Base-by-base conservation (phyloP, 768 basidiomycete species). In the Mrakia gelida region DNA sequence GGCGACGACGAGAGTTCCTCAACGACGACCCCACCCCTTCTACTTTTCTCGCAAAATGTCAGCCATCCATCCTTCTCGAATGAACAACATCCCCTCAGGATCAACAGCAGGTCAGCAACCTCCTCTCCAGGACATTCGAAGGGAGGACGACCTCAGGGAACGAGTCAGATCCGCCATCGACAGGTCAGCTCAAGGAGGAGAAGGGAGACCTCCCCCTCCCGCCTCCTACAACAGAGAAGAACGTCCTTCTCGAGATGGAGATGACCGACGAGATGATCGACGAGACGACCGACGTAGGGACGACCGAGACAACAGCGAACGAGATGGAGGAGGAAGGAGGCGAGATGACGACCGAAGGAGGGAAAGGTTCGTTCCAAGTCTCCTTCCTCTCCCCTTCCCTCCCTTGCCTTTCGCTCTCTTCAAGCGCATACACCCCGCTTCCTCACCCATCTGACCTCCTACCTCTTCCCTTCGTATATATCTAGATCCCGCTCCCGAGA, bases 71-170 rank as follows among this genome's bases (percentile, higher is more conserved):
- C 78, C 78, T 3, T 75, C 73, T 41, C 63, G 78, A 34, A 38
- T 71, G 59, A 45, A 21, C 32, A 59, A 71, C 61, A 71, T 79
- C 67, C 78, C 78, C 18, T 73, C 65, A 3, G 30, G 54, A 21
- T 45, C 52, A 18, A n/a, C 73, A 62, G 59, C 76, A 13, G 28
- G 23, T 61, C 68, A 30, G 23, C 56, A 65, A 34, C 72, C 63
- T 30, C 59, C 62, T 9, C 45, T 52, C 49, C n/a, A 43, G 10
- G 34, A 73, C 54, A 43, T 59, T 32, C 30, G 43, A 6, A 32
- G 73, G 28, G 78, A 79, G 73, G 43, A 65, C 38, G 78, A 79
- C 74, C 78, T 79, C 32, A 41, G 67, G 30, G 73, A 79, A 13
- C 65, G 73, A 15, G 63, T 79, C 56, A 59, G 49, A 56, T 28